Base-by-base conservation (phyloP, 1,284 basidiomycete species). In the Athelia psychrophila region DNA sequence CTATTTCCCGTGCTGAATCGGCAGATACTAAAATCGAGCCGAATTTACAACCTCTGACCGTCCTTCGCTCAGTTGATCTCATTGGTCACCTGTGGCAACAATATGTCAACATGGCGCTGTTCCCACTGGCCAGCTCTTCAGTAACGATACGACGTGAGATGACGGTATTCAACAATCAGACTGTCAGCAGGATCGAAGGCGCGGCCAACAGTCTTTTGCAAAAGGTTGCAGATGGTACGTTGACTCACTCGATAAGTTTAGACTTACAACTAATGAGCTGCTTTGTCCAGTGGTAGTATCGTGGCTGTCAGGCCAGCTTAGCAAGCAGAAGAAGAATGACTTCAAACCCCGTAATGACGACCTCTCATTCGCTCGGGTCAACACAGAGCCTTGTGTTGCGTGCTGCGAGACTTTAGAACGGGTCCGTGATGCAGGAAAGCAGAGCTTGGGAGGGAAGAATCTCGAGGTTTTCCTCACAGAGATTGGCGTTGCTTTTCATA, bases 301-400 rank as follows among this genome's bases (percentile, higher is more conserved):
- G 20, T 93, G 88, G 84, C 71, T 94, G 13, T 76, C 83, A 6
- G 60, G 75, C 1, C 86, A 91, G 54, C 82, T 99, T 33, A 80
- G 83, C 16, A 97, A 95, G 68, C 97, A 99, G 68, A 98, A 98
- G 76, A 91, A 89, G 64, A 91, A 86, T 47, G 97, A 99, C 65
- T 99, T 97, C 75, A 95, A 95, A 67, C 97, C 97, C 8, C 86
- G 91, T 50, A 95, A 97, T 60, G 96, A 99, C 64, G 95, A 98
- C 60, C 69, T 95, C 23, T 95, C 94, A 0, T 98, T 99, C 68
- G 90, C 94, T 1, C 77, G 93, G 22, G 93, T 93, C 35, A 98
- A 95, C 66, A 99, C 97, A 0, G 97, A 98, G 61, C 94, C 97
- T 0, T 98, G 95, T 64, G 68, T 88, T n/a, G 78, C 86, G 0